A percentile compares a stretch with the other conserved stretches of the same genome.
Evolutionary conservation across 2,329 filamentous ascomycete genomes (phyloP).

Genomic region (Botrytis pseudocinerea): DNA sequence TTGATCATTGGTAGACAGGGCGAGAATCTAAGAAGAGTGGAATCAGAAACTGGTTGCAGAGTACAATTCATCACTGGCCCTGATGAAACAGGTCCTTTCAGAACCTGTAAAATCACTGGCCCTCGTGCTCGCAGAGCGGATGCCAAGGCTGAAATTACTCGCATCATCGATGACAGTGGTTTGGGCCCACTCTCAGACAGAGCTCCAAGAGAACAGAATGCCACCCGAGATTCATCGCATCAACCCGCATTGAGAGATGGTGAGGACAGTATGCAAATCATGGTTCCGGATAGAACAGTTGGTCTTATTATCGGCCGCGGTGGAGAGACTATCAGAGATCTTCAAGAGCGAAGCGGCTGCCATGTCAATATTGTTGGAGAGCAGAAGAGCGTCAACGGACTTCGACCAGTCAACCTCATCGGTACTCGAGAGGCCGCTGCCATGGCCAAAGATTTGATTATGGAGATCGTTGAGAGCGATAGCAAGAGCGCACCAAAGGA

Average conservation of each 20-base stretch:
- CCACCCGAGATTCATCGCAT: slow-evolving; percentile 38
- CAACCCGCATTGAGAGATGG: slow-evolving; percentile 66
- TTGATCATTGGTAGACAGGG: slow-evolving; percentile 89
- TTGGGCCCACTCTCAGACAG: slow-evolving; percentile 48
- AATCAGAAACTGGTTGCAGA: slow-evolving; percentile 76
- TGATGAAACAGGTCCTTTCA: slow-evolving; percentile 68
- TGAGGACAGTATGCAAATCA: slow-evolving; percentile 86
- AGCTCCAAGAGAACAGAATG: slow-evolving; percentile 40
- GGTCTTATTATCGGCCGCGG: slow-evolving; percentile 92
- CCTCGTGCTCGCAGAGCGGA: slow-evolving; percentile 68
- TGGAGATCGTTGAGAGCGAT: slow-evolving; percentile 93
- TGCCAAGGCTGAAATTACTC: slow-evolving; percentile 80
- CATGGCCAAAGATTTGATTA: slow-evolving; percentile 80
- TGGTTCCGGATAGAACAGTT: slow-evolving; percentile 91
- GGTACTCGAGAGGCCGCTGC: slow-evolving; percentile 73
- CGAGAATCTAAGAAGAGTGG: slow-evolving; percentile 83
- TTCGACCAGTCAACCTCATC: slow-evolving; percentile 88
- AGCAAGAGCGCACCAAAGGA: slow-evolving; percentile 52
- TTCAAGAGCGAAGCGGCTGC: slow-evolving; percentile 89
- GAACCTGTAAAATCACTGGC: slow-evolving; percentile 85
- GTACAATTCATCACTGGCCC: slow-evolving; percentile 84
- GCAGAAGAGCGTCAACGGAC: slow-evolving; percentile 86
- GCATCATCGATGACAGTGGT: slow-evolving; percentile 84
- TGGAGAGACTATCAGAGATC: slow-evolving; percentile 87
- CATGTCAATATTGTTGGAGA: slow-evolving; percentile 95